Base-by-base conservation (phyloP, 148 eudicot genomes). In the Oxyria digyna region DNA sequence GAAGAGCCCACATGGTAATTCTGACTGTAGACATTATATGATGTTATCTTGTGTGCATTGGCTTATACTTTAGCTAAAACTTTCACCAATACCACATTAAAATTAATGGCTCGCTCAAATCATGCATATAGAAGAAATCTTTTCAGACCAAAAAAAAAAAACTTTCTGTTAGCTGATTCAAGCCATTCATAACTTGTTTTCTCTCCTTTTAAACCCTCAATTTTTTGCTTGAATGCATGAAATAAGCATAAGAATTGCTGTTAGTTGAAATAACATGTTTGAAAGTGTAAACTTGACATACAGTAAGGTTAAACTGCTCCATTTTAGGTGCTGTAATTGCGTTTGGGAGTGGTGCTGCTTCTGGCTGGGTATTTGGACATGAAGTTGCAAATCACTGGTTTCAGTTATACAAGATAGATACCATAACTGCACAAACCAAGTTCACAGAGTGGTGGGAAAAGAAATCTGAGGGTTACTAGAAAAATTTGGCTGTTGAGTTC, bases 391-490 rank as follows among this genome's bases (percentile, higher is more conserved):
- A 80, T 67, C 98, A 94, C 75, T 70, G 75, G 69, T 81, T 81
- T 69, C 97, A 94, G 71, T 81, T 94, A 4, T 90, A 90, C 79
- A 76, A 82, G 82, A 24, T 87, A 80, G 96, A 94, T 74, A 82
- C 96, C 55, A 23, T 85, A 81, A 42, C 85, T 74, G 88, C 98
- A 1, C 97, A 94, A 77, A 76, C 81, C 33, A 90, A 90, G 89
- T 94, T 94, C 80, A 57, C 82, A 75, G 90, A 94, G 69, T 94
- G 98, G 98, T 82, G 91, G 96, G 81, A 89, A 81, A 78, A 80
- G 71, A 87, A 88, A 65, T 40, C 76, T 29, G 78, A 77, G 31
- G 76, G 66, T 31, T 46, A 74, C 52, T 79, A 76, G 45, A 66
- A n/a, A 35, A 31, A 4, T 66, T 23, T 37, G 14, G 46, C 27